Base-by-base conservation (phyloP, 169 alveolate genomes). In the Eimeria mitis region DNA sequence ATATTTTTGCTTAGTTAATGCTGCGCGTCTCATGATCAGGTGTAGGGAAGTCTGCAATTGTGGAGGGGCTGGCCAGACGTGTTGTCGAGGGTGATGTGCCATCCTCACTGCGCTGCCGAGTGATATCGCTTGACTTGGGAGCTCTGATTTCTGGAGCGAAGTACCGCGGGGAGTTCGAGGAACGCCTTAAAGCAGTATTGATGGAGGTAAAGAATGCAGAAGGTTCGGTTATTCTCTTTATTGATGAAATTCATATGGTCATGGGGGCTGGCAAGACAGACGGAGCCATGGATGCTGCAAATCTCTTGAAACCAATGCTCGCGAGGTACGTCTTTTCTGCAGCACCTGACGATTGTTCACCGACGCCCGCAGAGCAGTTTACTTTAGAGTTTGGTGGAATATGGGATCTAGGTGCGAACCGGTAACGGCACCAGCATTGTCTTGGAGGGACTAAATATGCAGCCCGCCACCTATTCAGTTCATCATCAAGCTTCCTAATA, bases 201-300 rank as follows among this genome's bases (percentile, higher is more conserved):
- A 97, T 97, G 97, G 99, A 98, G 88, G 98, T 98, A 4, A 97
- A 97, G 78, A 98, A 98, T 65, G 98, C 99, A 1, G 98, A 98
- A 83, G 99, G 99, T 9, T 97, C 98, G 85, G 97, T 98, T 19
- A 98, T 98, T 63, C 97, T 98, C 97, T 98, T 98, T 88, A 98
- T 98, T 42, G 99, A 98, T 76, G 99, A 98, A 89, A 97, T 97
- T 8, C 99, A 98, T 96, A 95, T 98, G 25, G 97, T 98, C 88
- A 98, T 98, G 52, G 99, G 99, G 31, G 99, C 99, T 6, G 99
- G 99, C 6, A 99, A 98, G 78, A 98, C 99, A 54, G 99, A 98
- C 79, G 96, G 96, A 37, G 98, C 99, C 42, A 92, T 98, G 63
- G 99, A 98, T 79, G 97, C 97, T 5, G 97, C 97, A 68, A 96